Percentiles rank a stretch among this genome's conserved stretches.
These are phyloP conservation scores for Calonectria hawksworthii DNA, from an alignment of 2,329 filamentous ascomycete genomes.

Conservation along the genomic window DNA sequence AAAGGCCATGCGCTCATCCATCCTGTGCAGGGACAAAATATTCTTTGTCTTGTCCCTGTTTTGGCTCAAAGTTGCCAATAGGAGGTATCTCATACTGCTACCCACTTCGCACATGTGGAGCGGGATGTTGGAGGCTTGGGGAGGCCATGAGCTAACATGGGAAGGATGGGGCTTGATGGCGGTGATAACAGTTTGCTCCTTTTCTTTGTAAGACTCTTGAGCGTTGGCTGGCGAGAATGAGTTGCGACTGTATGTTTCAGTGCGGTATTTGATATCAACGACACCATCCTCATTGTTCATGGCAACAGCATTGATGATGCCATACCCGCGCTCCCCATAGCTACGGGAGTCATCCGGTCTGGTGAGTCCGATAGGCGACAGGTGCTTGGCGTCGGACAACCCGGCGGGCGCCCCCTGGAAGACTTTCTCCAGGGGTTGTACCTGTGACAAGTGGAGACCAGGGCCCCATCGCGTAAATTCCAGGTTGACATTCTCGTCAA, in stretches of 20 bases:
- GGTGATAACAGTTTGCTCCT: constrained; percentile 3
- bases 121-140: background rate
- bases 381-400: background rate
- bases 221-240: background rate
- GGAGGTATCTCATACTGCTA: background rate
- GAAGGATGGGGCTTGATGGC: background rate
- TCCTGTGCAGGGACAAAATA: background rate
- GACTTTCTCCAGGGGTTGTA: background rate
- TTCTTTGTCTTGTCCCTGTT: background rate
- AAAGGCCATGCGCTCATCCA: background rate
- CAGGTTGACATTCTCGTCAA: background rate
- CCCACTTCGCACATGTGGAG: background rate
- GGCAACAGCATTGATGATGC: background rate
- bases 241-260: background rate
- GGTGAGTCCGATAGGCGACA: background rate
- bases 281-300: background rate
- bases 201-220: background rate
- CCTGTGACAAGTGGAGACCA: background rate
- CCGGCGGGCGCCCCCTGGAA: background rate
- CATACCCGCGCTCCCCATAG: background rate
- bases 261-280: constrained; percentile 13
- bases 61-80: background rate
- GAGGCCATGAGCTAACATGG: background rate
- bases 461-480: constrained; percentile 13
- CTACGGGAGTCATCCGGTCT: background rate